Conservation (phyloP, 2,329 filamentous ascomycete species). For the Hypoxylon sp. region DNA sequence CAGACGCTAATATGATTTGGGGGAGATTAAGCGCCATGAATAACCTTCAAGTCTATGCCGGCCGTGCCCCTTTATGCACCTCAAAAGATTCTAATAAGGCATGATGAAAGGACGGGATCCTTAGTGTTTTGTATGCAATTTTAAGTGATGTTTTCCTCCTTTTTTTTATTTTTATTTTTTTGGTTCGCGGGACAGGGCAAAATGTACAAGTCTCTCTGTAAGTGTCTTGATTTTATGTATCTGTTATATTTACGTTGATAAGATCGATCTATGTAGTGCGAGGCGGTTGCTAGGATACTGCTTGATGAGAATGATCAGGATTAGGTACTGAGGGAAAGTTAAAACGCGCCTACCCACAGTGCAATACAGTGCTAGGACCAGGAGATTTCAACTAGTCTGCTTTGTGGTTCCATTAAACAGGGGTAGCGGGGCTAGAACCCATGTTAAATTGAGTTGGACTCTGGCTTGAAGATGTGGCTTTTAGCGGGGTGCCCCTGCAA, state of each 20-base stretch:
- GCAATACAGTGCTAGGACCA: constrained; percentile 16
- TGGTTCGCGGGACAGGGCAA: not conserved
- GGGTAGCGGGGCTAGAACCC: not conserved
- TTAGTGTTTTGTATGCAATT: constrained; percentile 2
- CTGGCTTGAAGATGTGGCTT: constrained; percentile 9
- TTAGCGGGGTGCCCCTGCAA: constrained; percentile 10
- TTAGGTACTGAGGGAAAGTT: not conserved
- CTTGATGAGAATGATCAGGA: constrained; percentile 11
- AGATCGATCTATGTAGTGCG: constrained; percentile 19
- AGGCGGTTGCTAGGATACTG: constrained; percentile 29
- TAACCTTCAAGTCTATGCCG: constrained; percentile 15
- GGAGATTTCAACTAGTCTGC: not conserved
- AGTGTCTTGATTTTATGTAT: not conserved
- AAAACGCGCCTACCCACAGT: constrained; percentile 22
- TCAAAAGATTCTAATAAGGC: constrained; percentile 1
- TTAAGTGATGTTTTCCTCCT: not conserved
- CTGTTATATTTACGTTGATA: constrained; percentile 6
- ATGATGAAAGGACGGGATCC: constrained; percentile 2
- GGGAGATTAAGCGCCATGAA: constrained; percentile 22
- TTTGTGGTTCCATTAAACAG: not conserved
- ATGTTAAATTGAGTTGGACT: constrained; percentile 14
- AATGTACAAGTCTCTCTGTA: not conserved
- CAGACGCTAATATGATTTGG: not conserved
- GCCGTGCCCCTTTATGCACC: constrained; percentile 27
- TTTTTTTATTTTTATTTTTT: no score